Base-by-base conservation (phyloP, 192 early-diverging fungal species). In the Coemansia sp. region DNA sequence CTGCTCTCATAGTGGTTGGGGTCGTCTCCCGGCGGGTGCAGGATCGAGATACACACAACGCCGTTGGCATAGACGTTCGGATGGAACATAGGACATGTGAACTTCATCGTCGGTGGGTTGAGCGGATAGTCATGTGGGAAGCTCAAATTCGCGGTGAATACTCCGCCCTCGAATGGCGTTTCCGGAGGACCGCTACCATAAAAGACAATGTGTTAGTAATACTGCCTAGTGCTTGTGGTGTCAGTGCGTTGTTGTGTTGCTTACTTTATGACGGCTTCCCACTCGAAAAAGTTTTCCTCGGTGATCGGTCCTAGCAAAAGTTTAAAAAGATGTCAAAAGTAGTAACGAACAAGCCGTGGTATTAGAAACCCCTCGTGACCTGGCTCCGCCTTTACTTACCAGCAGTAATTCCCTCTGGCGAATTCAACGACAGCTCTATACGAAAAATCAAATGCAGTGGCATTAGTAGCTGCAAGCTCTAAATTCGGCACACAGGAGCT, bases 11-110 rank as follows among this genome's bases (percentile, higher is more conserved):
- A 99, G 87, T 92, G 92, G 82, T 96, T 93, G 0, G 97, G 97
- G 64, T 99, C 97, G 70, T 98, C 94, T 26, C 97, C 97, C 1
- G 97, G 97, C 28, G 97, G 87, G 77, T 99, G 97, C 31, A 99
- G 82, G 48, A 99, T 99, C 9, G 95, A 98, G 56, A 99, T 99
- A 76, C 97, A 99, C 10, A 99, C 97, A 3, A 90, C 89, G 58
- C 97, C 97, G 77, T 99, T 94, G 9, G 87, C 65, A 67, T 99
- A 99, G 28, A 99, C 93, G 75, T 96, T 96, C 9, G 95, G 95
- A 65, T 98, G 95, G 78, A 92, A 99, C 82, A 99, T 90, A 10
- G 91, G 90, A 65, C 93, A 92, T 1, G 94, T 96, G 73, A 99
- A 99, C 77, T 92, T 91, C 97, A 99, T 99, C 16, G 80, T 86